Evolutionary conservation across 2,329 filamentous ascomycete genomes (phyloP).

Genomic region (Penicillium crustosum): DNA sequence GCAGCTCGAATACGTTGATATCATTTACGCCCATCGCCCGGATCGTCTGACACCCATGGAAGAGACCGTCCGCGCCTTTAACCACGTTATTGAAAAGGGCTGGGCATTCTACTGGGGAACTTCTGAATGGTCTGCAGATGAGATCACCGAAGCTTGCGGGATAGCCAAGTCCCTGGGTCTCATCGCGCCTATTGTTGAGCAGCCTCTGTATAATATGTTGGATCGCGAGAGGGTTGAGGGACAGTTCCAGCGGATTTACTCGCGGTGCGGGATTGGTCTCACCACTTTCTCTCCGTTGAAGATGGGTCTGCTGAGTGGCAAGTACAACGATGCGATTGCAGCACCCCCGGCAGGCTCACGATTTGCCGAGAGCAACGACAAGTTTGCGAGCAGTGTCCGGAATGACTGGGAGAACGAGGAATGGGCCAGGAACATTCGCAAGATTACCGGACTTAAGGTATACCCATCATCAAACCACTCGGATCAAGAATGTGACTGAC

Average conservation of each 20-base stretch:
- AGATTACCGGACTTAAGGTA: not conserved
- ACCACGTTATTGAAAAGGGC: constrained; percentile 67
- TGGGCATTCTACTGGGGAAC: constrained; percentile 73
- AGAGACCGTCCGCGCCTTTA: constrained; percentile 70
- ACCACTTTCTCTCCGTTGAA: constrained; percentile 65
- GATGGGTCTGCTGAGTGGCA: constrained; percentile 63
- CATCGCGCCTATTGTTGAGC: constrained; percentile 55
- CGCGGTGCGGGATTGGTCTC: constrained; percentile 60
- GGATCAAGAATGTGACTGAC: not conserved
- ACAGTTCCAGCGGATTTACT: constrained; percentile 62
- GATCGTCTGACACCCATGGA: constrained; percentile 69
- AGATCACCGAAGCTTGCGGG: constrained; percentile 64
- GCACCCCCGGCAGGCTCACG: constrained; percentile 56
- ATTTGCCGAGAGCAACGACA: constrained; percentile 51
- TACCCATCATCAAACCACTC: not conserved
- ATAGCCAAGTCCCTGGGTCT: constrained; percentile 61
- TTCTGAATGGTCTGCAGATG: constrained; percentile 66
- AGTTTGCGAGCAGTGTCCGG: not conserved
- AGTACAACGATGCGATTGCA: constrained; percentile 63
- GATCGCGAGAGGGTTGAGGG: constrained; percentile 61
- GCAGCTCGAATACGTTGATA: constrained; percentile 66
- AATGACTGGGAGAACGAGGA: not conserved
- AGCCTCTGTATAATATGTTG: constrained; percentile 67
- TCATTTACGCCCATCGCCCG: constrained; percentile 70
- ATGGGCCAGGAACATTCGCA: not conserved